Base-by-base conservation (phyloP, 2,329 filamentous ascomycete genomes). In the Claviceps purpurea region DNA sequence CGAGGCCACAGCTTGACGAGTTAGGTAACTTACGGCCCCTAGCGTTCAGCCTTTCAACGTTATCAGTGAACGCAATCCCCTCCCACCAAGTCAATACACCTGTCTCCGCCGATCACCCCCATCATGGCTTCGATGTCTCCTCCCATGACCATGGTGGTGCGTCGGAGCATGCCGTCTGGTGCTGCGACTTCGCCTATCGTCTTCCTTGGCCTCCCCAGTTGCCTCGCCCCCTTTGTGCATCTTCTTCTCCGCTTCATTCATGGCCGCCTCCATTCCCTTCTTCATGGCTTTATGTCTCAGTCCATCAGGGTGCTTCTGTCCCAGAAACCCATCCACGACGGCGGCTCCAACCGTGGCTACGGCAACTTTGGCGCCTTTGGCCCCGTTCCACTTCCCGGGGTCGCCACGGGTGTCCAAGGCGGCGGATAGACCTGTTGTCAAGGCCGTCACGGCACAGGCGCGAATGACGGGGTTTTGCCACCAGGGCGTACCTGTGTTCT, bases 261-360 rank as follows among this genome's bases (percentile, higher is more conserved):
- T 54, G 30, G 53, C 53, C 47, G 52, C 47, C 43, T 54, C 37
- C 10, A 54, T 22, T 3, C 53, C 50, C 26, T 52, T 54, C 50
- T 52, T 52, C 46, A 50, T 38, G 10, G 50, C 47, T 14, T 53
- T 51, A 13, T 55, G 54, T 50, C 60, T 57, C 26, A 55, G 47
- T 16, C 60, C 60, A 26, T 57, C 50, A 2, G 62, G 59, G 13
- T 66, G 60, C 57, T 67, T 68, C 51, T 64, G 59, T 2, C 63
- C 63, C 49, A 73, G 65, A 42, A 76, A 70, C 0, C 72, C 71
- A 52, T 76, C 73, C 26, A 74, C 68, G 10, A 75, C 60, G 0
- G 73, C 74, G 1, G 74, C 73, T 30, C 73, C 72, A 1, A 76
- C 55, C 5, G 73, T 73, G 3, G 73, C 73, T 1, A 72, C 71